Base-by-base conservation (phyloP, 2,329 filamentous ascomycete species). In the Aspergillus sp. region DNA sequence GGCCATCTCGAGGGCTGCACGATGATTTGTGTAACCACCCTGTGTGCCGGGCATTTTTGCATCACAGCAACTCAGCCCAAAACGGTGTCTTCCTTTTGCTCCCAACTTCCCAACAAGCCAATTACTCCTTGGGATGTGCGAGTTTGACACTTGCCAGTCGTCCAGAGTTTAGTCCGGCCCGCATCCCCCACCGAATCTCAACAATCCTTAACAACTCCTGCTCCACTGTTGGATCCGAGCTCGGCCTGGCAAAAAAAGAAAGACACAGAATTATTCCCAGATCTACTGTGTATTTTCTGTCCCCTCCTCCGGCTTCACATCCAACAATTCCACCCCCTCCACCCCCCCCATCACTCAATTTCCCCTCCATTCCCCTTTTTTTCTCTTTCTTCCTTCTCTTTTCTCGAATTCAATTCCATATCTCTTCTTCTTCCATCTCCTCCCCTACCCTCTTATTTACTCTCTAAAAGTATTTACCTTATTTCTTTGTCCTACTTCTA, bases 161-260 rank as follows among this genome's bases (percentile, higher is more conserved):
- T 19, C 19, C 19, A 19, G 27, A 27, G 36, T 29, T 37, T 38
- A 38, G 36, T 9, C 27, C 27, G 27, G 27, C 11, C 26, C 33
- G 33, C n/a, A 12, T 39, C 43, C 49, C 44, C 47, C 47, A 46
- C 44, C 39, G 39, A 31, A 50, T 47, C 51, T 52, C 51, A 53
- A 53, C 46, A 43, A 29, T 38, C 37, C 42, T 12, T 40, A 19
- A 19, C 42, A 38, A 9, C 30, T 31, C 30, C 32, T 44, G 30
- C 39, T 45, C 45, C 44, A 37, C 35, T 27, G 13, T 19, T 19
- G 19, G 19, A 19, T 19, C 19, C 19, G 42, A 39, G 43, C 44
- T 47, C 40, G 41, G 47, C 43, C 42, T 35, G n/a, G 26, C 37
- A 29, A 48, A 47, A 45, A 45, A 32, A 29, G 45, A 47, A 45